Base-by-base conservation (phyloP, 1,139 yeast genomes). In the Blastobotrys indianensis region DNA sequence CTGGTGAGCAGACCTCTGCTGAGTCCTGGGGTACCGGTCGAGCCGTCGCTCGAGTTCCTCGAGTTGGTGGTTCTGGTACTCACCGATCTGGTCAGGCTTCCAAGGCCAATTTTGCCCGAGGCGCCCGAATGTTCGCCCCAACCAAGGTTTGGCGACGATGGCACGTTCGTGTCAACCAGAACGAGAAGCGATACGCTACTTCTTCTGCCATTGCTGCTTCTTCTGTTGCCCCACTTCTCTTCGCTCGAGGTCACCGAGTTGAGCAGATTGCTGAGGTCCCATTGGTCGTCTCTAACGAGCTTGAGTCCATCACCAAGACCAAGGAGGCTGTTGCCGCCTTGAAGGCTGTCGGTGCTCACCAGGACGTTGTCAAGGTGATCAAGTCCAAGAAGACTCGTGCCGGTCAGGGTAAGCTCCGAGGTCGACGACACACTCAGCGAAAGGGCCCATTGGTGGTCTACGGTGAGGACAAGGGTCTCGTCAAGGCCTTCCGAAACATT, bases 21-120 rank as follows among this genome's bases (percentile, higher is more conserved):
- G 97, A 88, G 78, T 92, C 98, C 58, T 92, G 98, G 98, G 98
- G 98, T 87, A 94, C 98, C 66, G 98, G 98, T 83, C 90, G 98
- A 82, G 98, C 98, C 77, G 97, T 92, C 72, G 97, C 98, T 79
- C 92, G 98, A 83, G 90, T 92, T 75, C 98, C 98, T 80, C 90
- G 98, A 84, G 97, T 92, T 73, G 96, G 96, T 77, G 98, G 98
- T 80, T 90, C 95, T 74, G 98, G 98, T 85, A 92, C 98, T 74
- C 97, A 88, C 94, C 92, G 98, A 80, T 82, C 97, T 63, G 98
- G 98, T 76, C 98, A 92, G 79, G 98, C 90, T 75, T 98, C 98
- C 73, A 92, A 92, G 82, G 98, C 98, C 83, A 92, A 92, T 94
- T 92, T 92, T 98, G 92, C 98, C 84, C 92, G 98, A 80, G 97